Evolutionary conservation across 352 stramenopile genomes (phyloP).

Genomic region (Phytophthora nicotianae): DNA sequence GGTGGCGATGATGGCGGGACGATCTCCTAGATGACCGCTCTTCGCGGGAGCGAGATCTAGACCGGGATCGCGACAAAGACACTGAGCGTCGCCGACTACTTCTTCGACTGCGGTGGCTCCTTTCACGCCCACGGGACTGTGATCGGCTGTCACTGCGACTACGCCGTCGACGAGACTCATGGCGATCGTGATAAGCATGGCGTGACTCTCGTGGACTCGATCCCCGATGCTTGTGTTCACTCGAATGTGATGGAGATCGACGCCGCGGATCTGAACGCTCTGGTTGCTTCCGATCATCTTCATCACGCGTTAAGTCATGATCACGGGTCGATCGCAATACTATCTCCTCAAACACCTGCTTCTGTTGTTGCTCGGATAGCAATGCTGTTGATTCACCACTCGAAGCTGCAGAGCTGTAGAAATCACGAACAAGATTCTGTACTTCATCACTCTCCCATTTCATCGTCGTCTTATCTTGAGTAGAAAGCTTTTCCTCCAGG

Average conservation of each 20-base stretch:
- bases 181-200: slow-evolving; percentile 20
- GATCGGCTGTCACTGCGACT: slow-evolving; percentile 31
- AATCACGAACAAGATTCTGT: slow-evolving; percentile 34
- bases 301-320: not conserved
- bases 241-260: slow-evolving; percentile 19
- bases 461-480: slow-evolving; percentile 9
- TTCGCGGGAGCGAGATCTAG: slow-evolving; percentile 35
- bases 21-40: slow-evolving; percentile 18
- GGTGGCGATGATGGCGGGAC: slow-evolving; percentile 21
- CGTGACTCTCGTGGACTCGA: slow-evolving; percentile 19
- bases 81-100: slow-evolving; percentile 31
- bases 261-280: slow-evolving; percentile 3
- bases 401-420: slow-evolving; percentile 29
- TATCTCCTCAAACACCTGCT: slow-evolving; percentile 36
- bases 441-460: slow-evolving; percentile 32
- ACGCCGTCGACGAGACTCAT: slow-evolving; percentile 19
- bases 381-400: slow-evolving; percentile 18
- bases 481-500: slow-evolving; percentile 36
- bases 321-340: slow-evolving; percentile 2
- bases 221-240: slow-evolving; percentile 3
- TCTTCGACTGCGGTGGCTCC: slow-evolving; percentile 17
- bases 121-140: slow-evolving; percentile 22
- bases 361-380: slow-evolving; percentile 29
- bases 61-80: slow-evolving; percentile 50
- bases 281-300: slow-evolving; percentile 7